Percentiles rank a stretch among this genome's conserved stretches.
Conservation (phyloP, 2,329 filamentous ascomycete species). For the Exserohilum turcica region DNA sequence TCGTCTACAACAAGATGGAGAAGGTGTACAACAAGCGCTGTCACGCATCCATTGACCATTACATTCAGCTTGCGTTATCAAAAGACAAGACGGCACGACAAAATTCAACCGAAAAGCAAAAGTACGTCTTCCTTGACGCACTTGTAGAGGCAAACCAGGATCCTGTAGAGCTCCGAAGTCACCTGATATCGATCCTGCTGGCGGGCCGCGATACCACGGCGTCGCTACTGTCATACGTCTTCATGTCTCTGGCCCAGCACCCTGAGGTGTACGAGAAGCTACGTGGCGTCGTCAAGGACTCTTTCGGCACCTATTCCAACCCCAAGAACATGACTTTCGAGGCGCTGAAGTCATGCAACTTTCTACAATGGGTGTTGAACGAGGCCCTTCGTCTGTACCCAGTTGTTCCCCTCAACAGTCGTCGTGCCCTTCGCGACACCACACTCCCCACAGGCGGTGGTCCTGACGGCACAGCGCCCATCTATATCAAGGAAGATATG, state of each 20-base stretch:
- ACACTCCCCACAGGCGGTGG: conserved; percentile 45
- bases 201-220: conserved; percentile 89
- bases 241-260: conserved; percentile 53
- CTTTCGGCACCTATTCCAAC: conserved; percentile 50
- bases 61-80: conserved; percentile 29
- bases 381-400: conserved; percentile 45
- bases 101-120: conserved; percentile 27
- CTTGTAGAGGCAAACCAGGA: conserved; percentile 75
- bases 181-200: conserved; percentile 79
- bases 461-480: conserved; percentile 37
- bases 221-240: conserved; percentile 74
- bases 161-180: conserved; percentile 73
- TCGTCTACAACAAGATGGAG: conserved; percentile 38
- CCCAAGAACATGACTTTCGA: conserved; percentile 50
- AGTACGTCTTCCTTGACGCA: conserved; percentile 82
- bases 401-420: conserved; percentile 39
- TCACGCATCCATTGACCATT: conserved; percentile 36
- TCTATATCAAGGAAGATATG: conserved; percentile 40
- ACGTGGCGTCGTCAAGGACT: conserved; percentile 42
- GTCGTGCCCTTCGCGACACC: conserved; percentile 40
- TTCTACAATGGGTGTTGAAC: conserved; percentile 42
- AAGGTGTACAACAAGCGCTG: conserved; percentile 34
- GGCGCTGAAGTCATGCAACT: conserved; percentile 38
- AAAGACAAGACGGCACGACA: conserved; percentile 20
- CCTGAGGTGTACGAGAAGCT: conserved; percentile 43